Conservation (phyloP, 2,329 filamentous ascomycete species). For the Monilinia aucupariae region DNA sequence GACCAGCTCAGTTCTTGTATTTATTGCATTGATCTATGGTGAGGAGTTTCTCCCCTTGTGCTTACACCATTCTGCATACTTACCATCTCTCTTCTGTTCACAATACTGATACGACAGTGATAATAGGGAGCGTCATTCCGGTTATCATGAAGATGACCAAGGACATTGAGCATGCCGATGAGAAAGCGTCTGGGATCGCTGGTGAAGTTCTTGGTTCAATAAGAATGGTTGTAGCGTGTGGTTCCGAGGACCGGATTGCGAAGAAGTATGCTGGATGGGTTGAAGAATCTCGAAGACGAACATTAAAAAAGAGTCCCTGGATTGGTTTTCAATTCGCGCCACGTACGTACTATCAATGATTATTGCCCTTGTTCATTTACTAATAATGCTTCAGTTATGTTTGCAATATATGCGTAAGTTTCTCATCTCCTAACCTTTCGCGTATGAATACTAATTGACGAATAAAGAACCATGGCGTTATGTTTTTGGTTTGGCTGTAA, state of each 20-base stretch:
- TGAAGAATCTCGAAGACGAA: conserved; percentile 47
- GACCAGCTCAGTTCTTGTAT: conserved; percentile 51
- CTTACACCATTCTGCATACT: background rate
- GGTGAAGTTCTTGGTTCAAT: conserved; percentile 56
- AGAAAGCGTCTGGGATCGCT: conserved; percentile 53
- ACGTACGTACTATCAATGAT: conserved; percentile 17
- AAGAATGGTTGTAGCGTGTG: conserved; percentile 58
- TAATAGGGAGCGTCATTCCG: conserved; percentile 41
- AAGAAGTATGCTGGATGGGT: conserved; percentile 51
- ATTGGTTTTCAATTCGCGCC: conserved; percentile 49
- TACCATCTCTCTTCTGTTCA: background rate
- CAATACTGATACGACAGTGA: background rate
- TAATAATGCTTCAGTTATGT: conserved; percentile 35
- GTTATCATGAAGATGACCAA: conserved; percentile 50
- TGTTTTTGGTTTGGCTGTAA: conserved; percentile 56
- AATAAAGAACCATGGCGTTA: conserved; percentile 47
- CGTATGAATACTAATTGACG: conserved; percentile 22
- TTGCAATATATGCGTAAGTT: conserved; percentile 32
- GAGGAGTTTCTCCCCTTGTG: background rate
- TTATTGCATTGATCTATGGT: conserved; percentile 47
- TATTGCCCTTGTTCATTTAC: background rate
- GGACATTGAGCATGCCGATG: conserved; percentile 46
- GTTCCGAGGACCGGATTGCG: conserved; percentile 51
- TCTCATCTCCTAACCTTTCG: background rate
- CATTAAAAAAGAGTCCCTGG: conserved; percentile 46